These are phyloP conservation scores for Kurtzmaniella quercitrusa DNA, from an alignment of 1,139 yeast genomes.

Conservation along the genomic window DNA sequence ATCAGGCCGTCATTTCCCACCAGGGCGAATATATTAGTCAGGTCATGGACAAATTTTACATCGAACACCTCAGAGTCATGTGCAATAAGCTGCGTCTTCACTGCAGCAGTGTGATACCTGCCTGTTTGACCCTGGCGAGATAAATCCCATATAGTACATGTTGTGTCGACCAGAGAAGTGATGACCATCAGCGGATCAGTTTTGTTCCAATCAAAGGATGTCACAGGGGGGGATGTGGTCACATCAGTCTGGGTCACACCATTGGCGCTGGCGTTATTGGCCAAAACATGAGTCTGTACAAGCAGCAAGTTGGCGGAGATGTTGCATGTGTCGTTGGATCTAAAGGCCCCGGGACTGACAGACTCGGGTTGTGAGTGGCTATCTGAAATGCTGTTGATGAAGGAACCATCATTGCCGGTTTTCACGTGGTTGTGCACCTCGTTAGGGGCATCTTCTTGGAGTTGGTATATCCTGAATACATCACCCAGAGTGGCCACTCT, in stretches of 20 bases:
- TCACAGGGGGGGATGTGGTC: slow-evolving; percentile 71
- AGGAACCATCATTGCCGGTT: not conserved
- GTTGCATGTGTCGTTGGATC: slow-evolving; percentile 8
- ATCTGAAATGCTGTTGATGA: slow-evolving; percentile 5
- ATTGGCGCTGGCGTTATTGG: slow-evolving; percentile 30
- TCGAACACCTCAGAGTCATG: slow-evolving; percentile 96
- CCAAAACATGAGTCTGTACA: slow-evolving; percentile 37
- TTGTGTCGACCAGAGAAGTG: slow-evolving; percentile 89
- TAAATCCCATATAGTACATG: slow-evolving; percentile 95
- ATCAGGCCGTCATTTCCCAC: slow-evolving; percentile 97
- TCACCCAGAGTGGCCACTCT: slow-evolving; percentile 69
- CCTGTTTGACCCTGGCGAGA: slow-evolving; percentile 27
- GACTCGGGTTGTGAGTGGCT: slow-evolving; percentile 28
- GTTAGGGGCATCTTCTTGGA: slow-evolving; percentile 22
- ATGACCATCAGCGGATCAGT: slow-evolving; percentile 68
- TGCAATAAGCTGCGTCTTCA: slow-evolving; percentile 91
- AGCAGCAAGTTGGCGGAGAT: slow-evolving; percentile 8
- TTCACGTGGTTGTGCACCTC: no score
- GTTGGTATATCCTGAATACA: slow-evolving; percentile 63
- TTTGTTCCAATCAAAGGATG: slow-evolving; percentile 91
- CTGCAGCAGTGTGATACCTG: slow-evolving; percentile 55
- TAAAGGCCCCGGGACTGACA: slow-evolving; percentile 14
- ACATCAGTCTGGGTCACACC: slow-evolving; percentile 13
- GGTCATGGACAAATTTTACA: slow-evolving; percentile 74
- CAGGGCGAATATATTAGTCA: slow-evolving; percentile 79